Percentiles rank a stretch among this genome's conserved stretches.
phyloP scores from a whole-genome alignment of 2,329 filamentous ascomycete genomes.

The Colletotrichum endophyticum region DNA sequence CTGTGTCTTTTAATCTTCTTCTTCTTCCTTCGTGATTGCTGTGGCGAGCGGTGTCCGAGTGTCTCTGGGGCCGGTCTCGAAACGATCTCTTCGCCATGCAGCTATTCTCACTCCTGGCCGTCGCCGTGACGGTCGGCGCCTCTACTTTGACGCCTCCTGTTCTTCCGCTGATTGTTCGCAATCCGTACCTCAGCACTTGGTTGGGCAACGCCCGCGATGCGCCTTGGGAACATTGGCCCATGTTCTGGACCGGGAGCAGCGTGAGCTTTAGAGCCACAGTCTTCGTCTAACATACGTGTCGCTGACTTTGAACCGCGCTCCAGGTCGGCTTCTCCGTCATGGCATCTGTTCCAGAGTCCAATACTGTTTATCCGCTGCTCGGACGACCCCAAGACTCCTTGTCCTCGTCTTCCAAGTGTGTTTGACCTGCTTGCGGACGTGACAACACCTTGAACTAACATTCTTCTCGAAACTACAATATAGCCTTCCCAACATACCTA shows the following conservation, averaged over 20 bases:
- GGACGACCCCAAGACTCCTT: constrained; percentile 57
- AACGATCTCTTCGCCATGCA: constrained; percentile 26
- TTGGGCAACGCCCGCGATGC: constrained; percentile 70
- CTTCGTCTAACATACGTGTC: not conserved
- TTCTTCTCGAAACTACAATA: constrained; percentile 33
- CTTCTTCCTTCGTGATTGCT: not conserved
- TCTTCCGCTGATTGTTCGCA: constrained; percentile 62
- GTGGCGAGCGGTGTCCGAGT: not conserved
- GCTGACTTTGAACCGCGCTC: not conserved
- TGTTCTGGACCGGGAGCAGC: constrained; percentile 79
- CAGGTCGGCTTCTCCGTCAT: constrained; percentile 56
- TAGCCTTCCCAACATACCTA: constrained; percentile 46
- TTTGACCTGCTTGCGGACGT: not conserved
- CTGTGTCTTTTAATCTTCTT: not conserved
- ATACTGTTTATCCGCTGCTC: constrained; percentile 54
- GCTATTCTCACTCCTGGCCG: constrained; percentile 33
- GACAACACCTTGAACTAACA: not conserved
- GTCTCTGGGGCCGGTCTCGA: not conserved
- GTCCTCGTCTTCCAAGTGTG: constrained; percentile 27
- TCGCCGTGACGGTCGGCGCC: constrained; percentile 41
- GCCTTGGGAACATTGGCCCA: constrained; percentile 86
- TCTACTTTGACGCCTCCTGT: constrained; percentile 62
- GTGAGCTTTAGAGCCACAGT: constrained; percentile 33
- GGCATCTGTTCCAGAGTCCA: constrained; percentile 46
- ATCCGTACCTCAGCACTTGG: constrained; percentile 66